phyloP scores from a whole-genome alignment of 176 grass and related monocot species.

The Eleusine coracana region DNA sequence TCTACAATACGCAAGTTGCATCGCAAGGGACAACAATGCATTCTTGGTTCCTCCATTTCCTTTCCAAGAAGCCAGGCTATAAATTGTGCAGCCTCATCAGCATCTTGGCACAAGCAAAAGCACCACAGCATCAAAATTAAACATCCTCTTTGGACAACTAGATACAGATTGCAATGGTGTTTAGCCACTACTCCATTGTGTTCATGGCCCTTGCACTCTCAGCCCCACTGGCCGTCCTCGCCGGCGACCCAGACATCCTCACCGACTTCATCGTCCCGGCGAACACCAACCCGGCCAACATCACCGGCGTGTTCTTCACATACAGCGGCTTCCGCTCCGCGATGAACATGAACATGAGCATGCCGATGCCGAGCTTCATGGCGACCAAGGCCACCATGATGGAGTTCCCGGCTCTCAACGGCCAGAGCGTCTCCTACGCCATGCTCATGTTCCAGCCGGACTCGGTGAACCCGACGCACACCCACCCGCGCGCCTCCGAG shows the following conservation, averaged over 20 bases:
- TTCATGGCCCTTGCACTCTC: neutral
- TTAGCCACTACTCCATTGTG: neutral
- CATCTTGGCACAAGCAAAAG: neutral
- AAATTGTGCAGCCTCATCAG: neutral
- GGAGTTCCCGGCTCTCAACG: neutral
- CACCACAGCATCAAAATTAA: neutral
- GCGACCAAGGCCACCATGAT: neutral
- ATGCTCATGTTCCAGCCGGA: conserved; percentile 1
- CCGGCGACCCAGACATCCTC: conserved; percentile 42
- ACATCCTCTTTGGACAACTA: neutral
- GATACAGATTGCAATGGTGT: conserved; percentile 7
- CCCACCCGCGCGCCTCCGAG: neutral
- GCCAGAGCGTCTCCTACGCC: neutral
- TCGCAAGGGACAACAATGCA: neutral
- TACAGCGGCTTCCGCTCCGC: conserved; percentile 17
- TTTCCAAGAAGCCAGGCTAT: neutral
- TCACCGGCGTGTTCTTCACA: conserved; percentile 30
- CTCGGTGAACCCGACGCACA: neutral
- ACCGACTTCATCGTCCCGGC: conserved; percentile 22
- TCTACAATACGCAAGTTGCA: neutral
- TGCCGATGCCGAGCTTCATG: neutral
- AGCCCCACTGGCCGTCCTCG: neutral
- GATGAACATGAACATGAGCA: neutral
- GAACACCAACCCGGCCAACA: neutral
- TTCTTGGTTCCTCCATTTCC: neutral